These are phyloP conservation scores for Penicillium nordicum DNA, from an alignment of 2,329 filamentous ascomycete genomes.

Conservation along the genomic window DNA sequence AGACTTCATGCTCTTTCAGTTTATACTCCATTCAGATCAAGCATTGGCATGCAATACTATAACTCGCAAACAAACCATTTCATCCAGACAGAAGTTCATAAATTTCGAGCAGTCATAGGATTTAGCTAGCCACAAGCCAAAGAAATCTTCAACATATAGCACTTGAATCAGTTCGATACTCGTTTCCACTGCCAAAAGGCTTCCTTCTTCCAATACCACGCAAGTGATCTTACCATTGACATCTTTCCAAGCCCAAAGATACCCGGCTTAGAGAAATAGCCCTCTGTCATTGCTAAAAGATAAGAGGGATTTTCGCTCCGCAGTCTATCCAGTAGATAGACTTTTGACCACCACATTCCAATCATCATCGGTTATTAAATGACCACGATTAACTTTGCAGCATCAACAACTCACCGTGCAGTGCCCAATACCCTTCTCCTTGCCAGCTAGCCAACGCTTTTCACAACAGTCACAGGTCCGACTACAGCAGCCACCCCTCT, in stretches of 20 bases:
- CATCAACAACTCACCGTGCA: background rate
- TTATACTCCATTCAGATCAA: too few species aligned
- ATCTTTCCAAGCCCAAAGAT: background rate
- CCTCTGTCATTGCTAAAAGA: background rate
- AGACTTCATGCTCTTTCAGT: too few species aligned
- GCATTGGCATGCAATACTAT: too few species aligned
- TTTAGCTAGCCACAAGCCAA: background rate
- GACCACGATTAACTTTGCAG: background rate
- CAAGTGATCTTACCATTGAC: background rate
- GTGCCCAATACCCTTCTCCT: background rate
- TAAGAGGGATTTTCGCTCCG: background rate
- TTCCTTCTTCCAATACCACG: background rate
- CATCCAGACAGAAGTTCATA: too few species aligned
- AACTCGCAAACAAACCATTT: too few species aligned
- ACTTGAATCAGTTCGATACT: background rate
- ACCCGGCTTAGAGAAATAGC: background rate
- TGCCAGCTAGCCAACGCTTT: background rate
- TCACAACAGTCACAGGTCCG: background rate
- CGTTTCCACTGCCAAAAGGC: background rate
- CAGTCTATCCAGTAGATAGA: too few species aligned
- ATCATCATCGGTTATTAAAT: background rate
- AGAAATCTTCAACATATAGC: background rate
- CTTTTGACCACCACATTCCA: fast-evolving
- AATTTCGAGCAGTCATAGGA: too few species aligned
- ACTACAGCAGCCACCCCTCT: background rate